Base-by-base conservation (phyloP, 192 early-diverging fungal species). In the Dimargaris xerosporica region DNA sequence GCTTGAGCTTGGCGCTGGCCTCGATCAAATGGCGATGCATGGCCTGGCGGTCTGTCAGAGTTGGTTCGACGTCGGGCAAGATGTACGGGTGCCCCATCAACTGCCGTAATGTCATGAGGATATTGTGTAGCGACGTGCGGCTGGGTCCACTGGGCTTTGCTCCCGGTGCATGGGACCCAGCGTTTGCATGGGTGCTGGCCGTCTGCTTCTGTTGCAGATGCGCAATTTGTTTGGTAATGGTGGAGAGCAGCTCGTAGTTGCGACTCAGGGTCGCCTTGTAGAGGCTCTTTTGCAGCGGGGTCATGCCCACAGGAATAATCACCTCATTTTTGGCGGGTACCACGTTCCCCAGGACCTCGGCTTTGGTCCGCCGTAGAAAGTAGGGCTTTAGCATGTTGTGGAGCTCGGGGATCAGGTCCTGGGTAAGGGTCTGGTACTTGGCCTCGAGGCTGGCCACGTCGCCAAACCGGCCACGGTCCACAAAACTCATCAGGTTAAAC, bases 401-500 rank as follows among this genome's bases (percentile, higher is more conserved):
- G 43, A 90, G 62, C n/a, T 85, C 81, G 28, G 76, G 71, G n/a
- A 90, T 69, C 43, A 69, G 69, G 3, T 76, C 74, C 16, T 73
- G 70, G 28, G 73, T 69, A 39, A 85, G 61, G 53, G 77, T 68
- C 21, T 68, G 69, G 58, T 83, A 85, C 54, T 78, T 72, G 52
- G 78, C 70, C 21, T 72, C 74, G n/a, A 81, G 52, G 43, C 73
- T 70, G 28, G 83, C 73, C 11, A 81, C 71, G 54, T 86, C 76
- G 12, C 67, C 21, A 56, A 83, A 91, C 61, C 75, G 69, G 21
- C 63, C 64, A 5, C 80, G 82, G 63, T 86, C 82, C 62, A 95
- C 87, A 71, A 95, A 95, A 0, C 83, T 87, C 45, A 95, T 67
- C 17, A 95, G 70, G 4, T 88, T 82, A 17, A 91, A 66, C 2